Conservation (phyloP, 306 rosid species). For the Adenanthera pavonina region DNA sequence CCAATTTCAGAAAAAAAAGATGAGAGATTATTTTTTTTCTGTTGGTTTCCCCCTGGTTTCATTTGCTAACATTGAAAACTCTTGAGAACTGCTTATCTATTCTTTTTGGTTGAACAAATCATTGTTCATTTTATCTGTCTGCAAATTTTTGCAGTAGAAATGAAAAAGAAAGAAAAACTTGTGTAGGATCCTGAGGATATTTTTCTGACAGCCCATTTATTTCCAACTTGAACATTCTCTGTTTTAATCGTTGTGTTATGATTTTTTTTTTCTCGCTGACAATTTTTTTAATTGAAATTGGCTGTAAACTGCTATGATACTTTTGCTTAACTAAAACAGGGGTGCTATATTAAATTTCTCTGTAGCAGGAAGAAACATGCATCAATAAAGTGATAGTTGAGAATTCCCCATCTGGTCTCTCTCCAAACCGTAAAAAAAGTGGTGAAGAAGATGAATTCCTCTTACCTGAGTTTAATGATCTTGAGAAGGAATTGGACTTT, state of each 20-base stretch:
- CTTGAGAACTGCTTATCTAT: not conserved
- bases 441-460: constrained; percentile 65
- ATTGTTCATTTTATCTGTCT: not conserved
- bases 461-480: constrained; percentile 58
- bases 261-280: not conserved
- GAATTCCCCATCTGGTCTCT: constrained; percentile 43
- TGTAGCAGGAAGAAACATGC: constrained; percentile 63
- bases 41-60: constrained; percentile 16
- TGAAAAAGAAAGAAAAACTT: not conserved
- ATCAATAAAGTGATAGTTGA: constrained; percentile 44
- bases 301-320: constrained; percentile 3
- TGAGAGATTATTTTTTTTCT: not conserved
- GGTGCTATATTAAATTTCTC: not conserved
- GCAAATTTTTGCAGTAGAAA: not conserved
- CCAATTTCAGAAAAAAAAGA: not conserved
- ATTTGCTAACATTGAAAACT: not conserved
- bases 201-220: constrained; percentile 5
- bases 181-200: not conserved
- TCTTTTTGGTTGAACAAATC: not conserved
- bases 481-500: constrained; percentile 57
- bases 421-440: constrained; percentile 48
- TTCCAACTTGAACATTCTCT: constrained; percentile 3
- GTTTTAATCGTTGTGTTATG: constrained; percentile 5
- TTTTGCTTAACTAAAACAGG: not conserved
- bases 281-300: not conserved